Evolutionary conservation across 2,329 filamentous ascomycete genomes (phyloP), one percentile per base, ranked within the genome.

Genomic region (Fusarium sp.): DNA sequence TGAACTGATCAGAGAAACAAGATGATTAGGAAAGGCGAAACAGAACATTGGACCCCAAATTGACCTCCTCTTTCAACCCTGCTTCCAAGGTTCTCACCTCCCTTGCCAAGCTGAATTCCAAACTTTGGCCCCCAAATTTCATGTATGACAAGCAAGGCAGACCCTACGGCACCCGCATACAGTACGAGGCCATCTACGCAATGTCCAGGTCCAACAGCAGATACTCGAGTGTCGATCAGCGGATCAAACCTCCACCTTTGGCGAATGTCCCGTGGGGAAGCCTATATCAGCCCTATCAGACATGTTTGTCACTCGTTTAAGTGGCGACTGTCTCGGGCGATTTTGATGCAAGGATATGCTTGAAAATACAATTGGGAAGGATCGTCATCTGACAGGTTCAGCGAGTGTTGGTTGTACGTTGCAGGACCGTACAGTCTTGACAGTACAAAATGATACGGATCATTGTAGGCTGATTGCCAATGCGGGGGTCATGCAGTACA

Each of bases 71-170:
- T 11, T 9, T 28, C 20, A 51, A 41, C 22, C 28, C 36, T 57
- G 39, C 11, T 26, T 36, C 28, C 55, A 58, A 61, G 58, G 28
- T 24, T 54, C 47, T 55, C 15, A 26, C 8, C 10, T 22, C 15
- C 56, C 56, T 30, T 38, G 42, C 11, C 39, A 35, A 41, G 59
- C 35, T 65, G 59, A 70, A 67, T 55, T 30, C 11, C 32, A 22
- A 28, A 42, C 13, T 42, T 57, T 54, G 30, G 39, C 32, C 44
- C 45, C 39, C 35, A 57, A 61, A 38, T 11, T 6, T 51, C 39
- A 48, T 48, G 58, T 39, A 54, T 36, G 35, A 57, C 30, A 53
- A 69, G 32, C 50, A 58, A 69, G 53, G 67, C 53, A 69, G 67
- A 64, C 41, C 55, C 5, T 66, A 41, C 9, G 4, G 20, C 62